Evolutionary conservation across 345 rosid genomes (phyloP).

Genomic region (Trapa incisa): DNA sequence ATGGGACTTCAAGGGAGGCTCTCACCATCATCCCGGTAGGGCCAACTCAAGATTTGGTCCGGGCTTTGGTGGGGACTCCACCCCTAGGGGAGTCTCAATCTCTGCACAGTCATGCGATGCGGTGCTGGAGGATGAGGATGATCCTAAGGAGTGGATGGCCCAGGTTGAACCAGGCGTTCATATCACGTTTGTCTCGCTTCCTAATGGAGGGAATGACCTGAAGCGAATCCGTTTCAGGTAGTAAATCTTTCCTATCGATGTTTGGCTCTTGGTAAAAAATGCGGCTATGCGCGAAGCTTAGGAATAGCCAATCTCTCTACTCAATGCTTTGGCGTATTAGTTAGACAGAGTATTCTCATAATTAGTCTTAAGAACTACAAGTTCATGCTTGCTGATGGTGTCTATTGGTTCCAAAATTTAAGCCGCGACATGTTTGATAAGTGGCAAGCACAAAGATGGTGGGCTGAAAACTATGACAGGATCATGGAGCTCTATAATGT

Average conservation of each 20-base stretch:
- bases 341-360: too few species aligned
- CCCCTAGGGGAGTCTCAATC: slow-evolving; percentile 34
- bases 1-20: slow-evolving; percentile 63
- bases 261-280: background rate
- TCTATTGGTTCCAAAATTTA: slow-evolving; percentile 15
- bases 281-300: too few species aligned
- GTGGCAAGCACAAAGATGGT: slow-evolving; percentile 98
- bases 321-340: too few species aligned
- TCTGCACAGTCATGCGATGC: slow-evolving; percentile 61
- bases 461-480: slow-evolving; percentile 92
- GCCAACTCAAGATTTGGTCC: slow-evolving; percentile 38
- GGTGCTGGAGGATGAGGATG: slow-evolving; percentile 66
- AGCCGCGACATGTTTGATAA: slow-evolving; percentile 97
- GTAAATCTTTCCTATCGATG: background rate
- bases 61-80: slow-evolving; percentile 31
- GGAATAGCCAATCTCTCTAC: too few species aligned
- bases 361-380: background rate
- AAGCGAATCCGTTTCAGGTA: slow-evolving; percentile 90
- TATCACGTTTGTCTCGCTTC: slow-evolving; percentile 84
- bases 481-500: slow-evolving; percentile 97
- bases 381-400: slow-evolving; percentile 10
- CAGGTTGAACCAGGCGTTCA: slow-evolving; percentile 99
- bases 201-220: slow-evolving; percentile 85
- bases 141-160: slow-evolving; percentile 97
- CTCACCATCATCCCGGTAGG: slow-evolving; percentile 27